Evolutionary conservation across 2,329 filamentous ascomycete species (phyloP).

Genomic region (Penicillium sp.): DNA sequence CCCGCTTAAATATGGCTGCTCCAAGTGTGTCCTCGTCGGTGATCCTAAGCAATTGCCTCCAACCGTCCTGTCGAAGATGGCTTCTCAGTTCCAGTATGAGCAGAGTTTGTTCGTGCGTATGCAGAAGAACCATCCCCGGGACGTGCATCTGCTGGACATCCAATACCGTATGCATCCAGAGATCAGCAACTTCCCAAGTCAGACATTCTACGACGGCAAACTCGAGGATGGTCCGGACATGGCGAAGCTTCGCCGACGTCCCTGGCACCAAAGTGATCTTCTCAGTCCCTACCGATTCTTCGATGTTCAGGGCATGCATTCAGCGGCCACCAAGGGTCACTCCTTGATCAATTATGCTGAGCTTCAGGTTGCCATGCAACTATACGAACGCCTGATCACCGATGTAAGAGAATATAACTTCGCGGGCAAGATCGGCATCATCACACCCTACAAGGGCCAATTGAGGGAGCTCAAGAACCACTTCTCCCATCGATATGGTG

Average conservation of each 20-base stretch:
- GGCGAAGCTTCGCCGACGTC: constrained; percentile 70
- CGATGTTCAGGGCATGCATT: constrained; percentile 86
- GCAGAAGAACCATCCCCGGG: constrained; percentile 85
- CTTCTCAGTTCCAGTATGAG: constrained; percentile 90
- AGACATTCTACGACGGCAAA: constrained; percentile 86
- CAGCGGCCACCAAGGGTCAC: constrained; percentile 76
- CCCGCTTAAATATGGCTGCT: constrained; percentile 93
- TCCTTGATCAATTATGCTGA: constrained; percentile 90
- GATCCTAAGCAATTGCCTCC: constrained; percentile 97
- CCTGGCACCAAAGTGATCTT: constrained; percentile 81
- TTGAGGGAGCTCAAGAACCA: constrained; percentile 74
- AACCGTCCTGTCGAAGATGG: constrained; percentile 91
- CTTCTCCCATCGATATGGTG: constrained; percentile 73
- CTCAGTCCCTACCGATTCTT: constrained; percentile 96
- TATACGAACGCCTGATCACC: constrained; percentile 76
- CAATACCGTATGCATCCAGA: constrained; percentile 99
- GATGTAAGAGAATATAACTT: constrained; percentile 73
- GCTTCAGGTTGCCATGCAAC: constrained; percentile 78
- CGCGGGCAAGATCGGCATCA: constrained; percentile 86
- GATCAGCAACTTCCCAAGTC: constrained; percentile 87
- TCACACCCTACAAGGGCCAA: constrained; percentile 97
- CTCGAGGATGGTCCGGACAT: constrained; percentile 85
- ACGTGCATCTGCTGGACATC: constrained; percentile 92
- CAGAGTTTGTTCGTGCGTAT: constrained; percentile 98
- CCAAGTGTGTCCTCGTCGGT: constrained; percentile 94